Evolutionary conservation across 179 eudicot genomes (phyloP).

Genomic region (Actinidia chinensis): DNA sequence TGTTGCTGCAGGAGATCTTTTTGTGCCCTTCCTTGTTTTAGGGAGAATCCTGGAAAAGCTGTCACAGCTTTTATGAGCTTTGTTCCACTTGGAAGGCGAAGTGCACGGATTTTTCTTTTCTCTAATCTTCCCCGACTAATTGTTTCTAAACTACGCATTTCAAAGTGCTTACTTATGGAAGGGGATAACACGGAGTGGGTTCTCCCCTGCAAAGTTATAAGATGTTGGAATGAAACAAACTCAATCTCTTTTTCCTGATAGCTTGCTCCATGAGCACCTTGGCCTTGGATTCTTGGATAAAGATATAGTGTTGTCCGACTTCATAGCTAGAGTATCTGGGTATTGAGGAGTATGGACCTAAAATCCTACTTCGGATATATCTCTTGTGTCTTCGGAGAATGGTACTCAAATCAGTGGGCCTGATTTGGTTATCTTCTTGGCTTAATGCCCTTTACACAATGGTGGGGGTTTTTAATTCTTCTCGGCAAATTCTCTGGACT

Average conservation of each 20-base stretch:
- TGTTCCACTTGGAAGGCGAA: slow-evolving; percentile 90
- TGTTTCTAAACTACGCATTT: slow-evolving; percentile 72
- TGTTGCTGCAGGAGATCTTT: slow-evolving; percentile 70
- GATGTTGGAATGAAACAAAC: slow-evolving; percentile 79
- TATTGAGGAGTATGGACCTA: slow-evolving; percentile 83
- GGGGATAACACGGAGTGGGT: slow-evolving; percentile 70
- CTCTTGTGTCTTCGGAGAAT: slow-evolving; percentile 48
- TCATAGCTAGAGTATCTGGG: slow-evolving; percentile 81
- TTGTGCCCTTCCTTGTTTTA: slow-evolving; percentile 73
- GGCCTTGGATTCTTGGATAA: slow-evolving; percentile 76
- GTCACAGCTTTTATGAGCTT: slow-evolving; percentile 81
- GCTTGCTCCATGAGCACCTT: slow-evolving; percentile 63
- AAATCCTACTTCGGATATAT: slow-evolving; percentile 56
- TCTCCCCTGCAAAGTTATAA: slow-evolving; percentile 85
- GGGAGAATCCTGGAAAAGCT: slow-evolving; percentile 66
- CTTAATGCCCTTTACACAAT: slow-evolving; percentile 61
- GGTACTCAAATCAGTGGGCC: slow-evolving; percentile 65
- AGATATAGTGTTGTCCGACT: slow-evolving; percentile 63
- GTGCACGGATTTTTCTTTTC: slow-evolving; percentile 96
- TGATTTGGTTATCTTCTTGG: slow-evolving; percentile 71
- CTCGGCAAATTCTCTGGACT: slow-evolving; percentile 30
- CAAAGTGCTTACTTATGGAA: slow-evolving; percentile 83
- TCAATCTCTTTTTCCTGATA: slow-evolving; percentile 60
- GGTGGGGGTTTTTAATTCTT: slow-evolving; percentile 44
- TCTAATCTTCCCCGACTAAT: slow-evolving; percentile 81